Evolutionary conservation across 306 rosid genomes (phyloP), one percentile per base, ranked within the genome.

Genomic region (Fragaria vesca): DNA sequence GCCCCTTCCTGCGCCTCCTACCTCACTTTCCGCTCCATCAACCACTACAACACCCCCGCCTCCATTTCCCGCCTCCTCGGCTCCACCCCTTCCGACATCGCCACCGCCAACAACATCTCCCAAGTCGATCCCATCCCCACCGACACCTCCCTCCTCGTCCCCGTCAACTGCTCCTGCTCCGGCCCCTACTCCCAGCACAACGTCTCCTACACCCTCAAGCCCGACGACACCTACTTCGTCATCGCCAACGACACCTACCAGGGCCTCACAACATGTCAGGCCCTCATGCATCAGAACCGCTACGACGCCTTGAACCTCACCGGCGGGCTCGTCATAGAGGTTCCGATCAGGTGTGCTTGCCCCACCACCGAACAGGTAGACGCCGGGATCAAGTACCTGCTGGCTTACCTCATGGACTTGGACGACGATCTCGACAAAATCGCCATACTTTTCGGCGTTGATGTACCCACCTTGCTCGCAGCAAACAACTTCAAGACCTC

Each of bases 271-370:
- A 90, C 97, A 10, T 91, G 94, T 32, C 97, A 92, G 26, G 84
- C 94, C 12, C 82, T 90, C 48, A 63, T 40, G 12, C 75, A 52
- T 18, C 94, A 90, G 48, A 92, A 92, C 55, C 24, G 38, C 11
- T 78, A 60, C 61, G 30, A 4, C 3, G 12, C 0, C 2, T 43
- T 12, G 0, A 58, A 83, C 45, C 87, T 92, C 26, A 2, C 13
- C 4, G 42, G 0, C 2, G 88, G 84, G 1, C 9, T 48, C 3
- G 36, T 47, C 0, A 4, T 92, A 17, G 36, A 54, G 3, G 91
- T 90, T 47, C 97, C 94, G 0, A 88, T 92, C 5, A 50, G 91
- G 38, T 92, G 97, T 12, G 97, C 90, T 2, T 92, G 97, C 68
- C 94, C 90, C 0, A 90, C 94, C 0, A 4, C 36, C 46, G 76